Base-by-base conservation (phyloP, 768 basidiomycete species). In the Boletus fagicola region DNA sequence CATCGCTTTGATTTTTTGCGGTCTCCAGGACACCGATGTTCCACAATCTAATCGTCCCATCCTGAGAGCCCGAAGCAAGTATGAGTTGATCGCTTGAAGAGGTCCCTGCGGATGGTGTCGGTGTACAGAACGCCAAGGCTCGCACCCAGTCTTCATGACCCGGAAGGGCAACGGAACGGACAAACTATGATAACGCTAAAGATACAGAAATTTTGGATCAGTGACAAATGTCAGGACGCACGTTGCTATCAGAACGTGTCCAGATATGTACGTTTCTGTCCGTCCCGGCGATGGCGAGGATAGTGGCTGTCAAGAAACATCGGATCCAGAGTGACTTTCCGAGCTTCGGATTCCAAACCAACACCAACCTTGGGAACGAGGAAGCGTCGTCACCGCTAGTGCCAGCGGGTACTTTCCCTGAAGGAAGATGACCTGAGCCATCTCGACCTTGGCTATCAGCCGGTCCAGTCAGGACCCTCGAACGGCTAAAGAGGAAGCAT, bases 141-240 rank as follows among this genome's bases (percentile, higher is more conserved):
- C 89, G 85, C 53, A 98, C 81, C 97, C 97, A 99, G 66, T 99
- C 96, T 78, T 97, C 92, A 66, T 99, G 97, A 2, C 97, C 97
- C 13, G 82, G 74, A 48, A 92, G 76, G 0, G 76, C 73, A 4
- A 83, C 82, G 20, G 84, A 82, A 53, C 74, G 78, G 15, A 85
- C 76, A 67, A 87, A 89, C 88, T 87, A 45, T 13, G 38, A 28
- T 12, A 16, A 31, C 20, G 22, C 9, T 50, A 13, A 46, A 39
- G 24, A 56, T 45, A 10, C 40, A 49, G 49, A 33, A 31, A 44
- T 28, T 36, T 28, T 36, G 20, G 59, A 61, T 36, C 33, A 16
- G 54, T 30, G 9, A 38, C 51, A 47, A 45, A 48, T 40, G 51
- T 60, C 47, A 8, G 11, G 38, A 68, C 80, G 28, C 67, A 88